Base-by-base conservation (phyloP, 164 flowering plant species). In the Magnolia kwangsiensis region DNA sequence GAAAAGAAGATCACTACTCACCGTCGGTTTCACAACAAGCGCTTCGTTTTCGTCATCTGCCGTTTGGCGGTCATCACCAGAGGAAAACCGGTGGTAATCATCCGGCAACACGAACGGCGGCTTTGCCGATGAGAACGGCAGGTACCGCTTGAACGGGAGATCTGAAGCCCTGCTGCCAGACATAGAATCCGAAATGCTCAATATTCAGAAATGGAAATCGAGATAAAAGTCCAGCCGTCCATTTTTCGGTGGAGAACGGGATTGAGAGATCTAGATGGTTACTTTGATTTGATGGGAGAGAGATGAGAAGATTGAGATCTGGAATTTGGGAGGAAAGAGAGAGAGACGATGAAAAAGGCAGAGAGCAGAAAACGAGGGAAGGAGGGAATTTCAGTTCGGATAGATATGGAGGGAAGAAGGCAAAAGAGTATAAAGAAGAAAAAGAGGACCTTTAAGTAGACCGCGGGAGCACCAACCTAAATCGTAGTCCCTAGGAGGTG, bases 361-460 rank as follows among this genome's bases (percentile, higher is more conserved):
- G 75, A 74, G 80, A 76, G 87, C 76, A 84, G 84, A 80, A 85
- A 85, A 88, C 86, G 89, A 85, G 90, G 91, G 91, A 85, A 87
- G 69, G 69, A 27, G 29, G 85, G 90, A 88, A 89, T 85, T 81
- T 88, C 87, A 77, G 84, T 90, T 90, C 85, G 87, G 89, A 86
- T 88, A 78, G 90, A 86, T 87, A 87, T 91, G 98, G 98, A 92
- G 97, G 97, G 97, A 92, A 92, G 71, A 27, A 80, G 72, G 8
- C 13, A 27, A 27, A 66, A 66, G 13, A 27, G 29, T 27, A 27
- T 27, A 37, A 37, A 37, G 45, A 5, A 37, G 45, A 37, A 37
- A 37, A 37, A 37, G 45, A 37, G 45, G 45, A 37, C 45, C 45
- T 3, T 2, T 37, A 37, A 37, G 45, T 37, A 37, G 0, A 37